A percentile compares a stretch with the other conserved stretches of the same genome.
Conservation (phyloP, 306 rosid genomes). For the Vigna radiata region DNA sequence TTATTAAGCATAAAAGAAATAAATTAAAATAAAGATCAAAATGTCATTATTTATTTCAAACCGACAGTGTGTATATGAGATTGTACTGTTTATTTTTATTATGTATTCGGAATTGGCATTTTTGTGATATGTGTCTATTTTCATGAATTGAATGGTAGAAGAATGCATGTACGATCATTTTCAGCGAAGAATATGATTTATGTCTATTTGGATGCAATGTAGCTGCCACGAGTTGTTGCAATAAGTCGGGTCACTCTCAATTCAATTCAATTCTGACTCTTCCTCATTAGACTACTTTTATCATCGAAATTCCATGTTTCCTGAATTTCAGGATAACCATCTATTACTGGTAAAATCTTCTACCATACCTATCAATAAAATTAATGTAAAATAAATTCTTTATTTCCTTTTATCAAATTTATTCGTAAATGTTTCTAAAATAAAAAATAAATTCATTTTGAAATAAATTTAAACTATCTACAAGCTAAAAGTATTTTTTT, state of each 20-base stretch:
- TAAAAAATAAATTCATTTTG: too few relatives aligned
- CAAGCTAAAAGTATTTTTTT: too few relatives aligned
- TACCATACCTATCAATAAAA: not conserved
- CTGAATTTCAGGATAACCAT: not conserved
- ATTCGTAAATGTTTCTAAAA: too few relatives aligned
- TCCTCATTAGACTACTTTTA: slow-evolving; percentile 8
- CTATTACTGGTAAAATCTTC: not conserved
- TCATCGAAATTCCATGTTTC: not conserved
- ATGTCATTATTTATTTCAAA: not conserved
- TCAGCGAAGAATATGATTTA: slow-evolving; percentile 13
- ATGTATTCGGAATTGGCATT: not conserved
- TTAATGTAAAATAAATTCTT: not conserved
- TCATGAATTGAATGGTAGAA: slow-evolving; percentile 3
- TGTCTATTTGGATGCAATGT: slow-evolving; percentile 28
- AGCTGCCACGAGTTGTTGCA: not conserved
- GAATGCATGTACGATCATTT: not conserved
- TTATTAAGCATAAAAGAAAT: too few relatives aligned
- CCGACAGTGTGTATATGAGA: not conserved
- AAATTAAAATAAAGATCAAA: not conserved
- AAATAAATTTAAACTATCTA: too few relatives aligned
- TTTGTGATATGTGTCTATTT: not conserved
- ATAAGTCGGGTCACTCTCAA: not conserved
- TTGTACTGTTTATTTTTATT: not conserved
- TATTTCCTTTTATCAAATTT: too few relatives aligned
- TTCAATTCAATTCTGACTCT: not conserved